Evolutionary conservation across 345 rosid genomes (phyloP).

Genomic region (Boechera divaricarpa): DNA sequence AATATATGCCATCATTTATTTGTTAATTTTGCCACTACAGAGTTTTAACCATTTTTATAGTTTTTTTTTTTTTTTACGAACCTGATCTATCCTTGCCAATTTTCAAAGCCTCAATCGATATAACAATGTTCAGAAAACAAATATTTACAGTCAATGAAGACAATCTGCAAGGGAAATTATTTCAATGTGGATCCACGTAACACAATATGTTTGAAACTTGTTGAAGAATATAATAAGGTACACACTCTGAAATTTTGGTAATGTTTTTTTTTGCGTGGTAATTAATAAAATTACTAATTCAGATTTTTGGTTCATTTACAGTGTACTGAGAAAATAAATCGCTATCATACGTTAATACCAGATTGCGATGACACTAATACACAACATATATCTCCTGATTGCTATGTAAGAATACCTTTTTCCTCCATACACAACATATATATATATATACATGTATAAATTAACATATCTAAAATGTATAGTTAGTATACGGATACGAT

Average conservation of each 20-base stretch:
- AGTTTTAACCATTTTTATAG: too few relatives aligned
- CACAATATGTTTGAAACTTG: neutral
- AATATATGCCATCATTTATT: neutral
- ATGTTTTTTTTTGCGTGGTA: too few relatives aligned
- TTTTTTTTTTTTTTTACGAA: too few relatives aligned
- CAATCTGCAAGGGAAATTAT: neutral
- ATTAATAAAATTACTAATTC: too few relatives aligned
- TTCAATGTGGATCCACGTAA: neutral
- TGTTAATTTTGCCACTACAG: too few relatives aligned
- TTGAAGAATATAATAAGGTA: neutral
- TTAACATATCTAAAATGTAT: too few relatives aligned
- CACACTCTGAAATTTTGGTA: neutral
- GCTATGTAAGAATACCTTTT: constrained; percentile 12
- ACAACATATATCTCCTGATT: neutral
- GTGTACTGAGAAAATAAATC: constrained; percentile 1
- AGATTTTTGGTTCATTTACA: neutral
- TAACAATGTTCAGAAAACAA: neutral
- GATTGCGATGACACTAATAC: too few relatives aligned
- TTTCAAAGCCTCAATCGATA: neutral
- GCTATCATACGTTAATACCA: neutral
- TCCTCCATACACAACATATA: too few relatives aligned
- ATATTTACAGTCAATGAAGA: neutral
- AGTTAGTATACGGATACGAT: too few relatives aligned
- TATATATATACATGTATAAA: too few relatives aligned
- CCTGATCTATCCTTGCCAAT: too few relatives aligned